phyloP scores from a whole-genome alignment of 2,329 filamentous ascomycete species.

The Sarocladiaceae sp. region DNA sequence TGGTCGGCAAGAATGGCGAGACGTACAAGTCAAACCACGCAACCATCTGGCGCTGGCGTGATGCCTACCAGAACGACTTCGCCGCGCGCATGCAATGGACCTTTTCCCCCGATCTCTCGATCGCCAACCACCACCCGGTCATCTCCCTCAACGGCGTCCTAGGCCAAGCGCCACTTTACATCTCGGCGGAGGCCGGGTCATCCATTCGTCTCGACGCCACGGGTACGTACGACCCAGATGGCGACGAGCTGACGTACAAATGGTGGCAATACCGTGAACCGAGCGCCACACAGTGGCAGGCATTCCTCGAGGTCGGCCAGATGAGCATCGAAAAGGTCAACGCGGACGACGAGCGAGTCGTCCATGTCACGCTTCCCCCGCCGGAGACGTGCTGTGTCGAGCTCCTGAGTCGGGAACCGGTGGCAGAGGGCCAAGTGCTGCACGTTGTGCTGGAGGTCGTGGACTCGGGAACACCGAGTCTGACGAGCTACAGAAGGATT shows the following conservation, averaged over 20 bases:
- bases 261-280: slow-evolving; percentile 43
- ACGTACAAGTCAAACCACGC: slow-evolving; percentile 23
- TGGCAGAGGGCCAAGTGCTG: slow-evolving; percentile 34
- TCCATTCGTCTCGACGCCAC: slow-evolving; percentile 37
- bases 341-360: slow-evolving; percentile 16
- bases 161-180: slow-evolving; percentile 28
- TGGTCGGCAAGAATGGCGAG: slow-evolving; percentile 21
- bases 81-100: slow-evolving; percentile 35
- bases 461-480: slow-evolving; percentile 32
- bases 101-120: slow-evolving; percentile 17
- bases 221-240: slow-evolving; percentile 37
- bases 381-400: slow-evolving; percentile 28
- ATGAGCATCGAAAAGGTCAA: slow-evolving; percentile 16
- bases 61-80: slow-evolving; percentile 35
- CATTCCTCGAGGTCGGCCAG: slow-evolving; percentile 28
- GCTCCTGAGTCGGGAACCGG: slow-evolving; percentile 27
- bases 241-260: slow-evolving; percentile 34
- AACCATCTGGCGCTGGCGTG: slow-evolving; percentile 35
- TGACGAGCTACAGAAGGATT: slow-evolving; percentile 42
- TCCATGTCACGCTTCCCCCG: slow-evolving; percentile 30
- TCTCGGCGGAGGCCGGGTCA: slow-evolving; percentile 33
- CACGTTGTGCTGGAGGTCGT: slow-evolving; percentile 44
- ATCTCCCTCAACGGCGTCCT: slow-evolving; percentile 33
- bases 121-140: slow-evolving; percentile 41
- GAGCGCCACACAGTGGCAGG: slow-evolving; percentile 31